Evolutionary conservation across 768 basidiomycete genomes (phyloP), one percentile per base, ranked within the genome.

Genomic region (Multifurca ochricompacta): DNA sequence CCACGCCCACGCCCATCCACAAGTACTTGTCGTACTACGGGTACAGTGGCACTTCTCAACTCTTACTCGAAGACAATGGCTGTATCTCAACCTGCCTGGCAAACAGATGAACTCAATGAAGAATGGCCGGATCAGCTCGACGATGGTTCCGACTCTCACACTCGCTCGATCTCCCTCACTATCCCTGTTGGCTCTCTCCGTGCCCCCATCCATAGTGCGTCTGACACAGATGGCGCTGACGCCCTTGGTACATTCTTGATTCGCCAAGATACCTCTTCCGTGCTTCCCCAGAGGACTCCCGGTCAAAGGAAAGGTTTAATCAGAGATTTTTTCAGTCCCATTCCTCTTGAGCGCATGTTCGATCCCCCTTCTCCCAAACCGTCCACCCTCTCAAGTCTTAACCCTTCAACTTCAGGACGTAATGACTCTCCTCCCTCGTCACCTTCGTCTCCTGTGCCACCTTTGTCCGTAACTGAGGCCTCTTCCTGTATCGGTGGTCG

Each of bases 291-390:
- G 46, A 83, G 80, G 64, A 85, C 85, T 9, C 85, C 85, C 8
- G 82, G 79, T 21, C 71, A 72, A 39, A 81, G 81, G 66, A 83
- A 81, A 56, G 70, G 73, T n/a, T 62, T 71, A 35, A 77, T 83
- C 42, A 91, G 87, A 69, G 82, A 87, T 68, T 81, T 97, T 65
- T 97, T 97, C 72, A 90, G 84, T 51, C 91, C 91, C 0, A 67
- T 92, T 50, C 83, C 85, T 23, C 74, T 96, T 8, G 92, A 96
- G 69, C 79, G 77, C 51, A 91, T 96, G 89, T 96, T 95, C 61
- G 88, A 94, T 58, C 93, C 93, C 7, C 93, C 93, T 1, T 89
- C 91, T 6, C 90, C 88, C 87, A 62, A 61, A 56, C 63, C 36
- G 58, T 32, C 46, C 56, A 50, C 54, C 56, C n/a, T 34, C 64